These are phyloP conservation scores for Leccinum pallidistipes DNA, from an alignment of 1,284 basidiomycete genomes.

Conservation along the genomic window DNA sequence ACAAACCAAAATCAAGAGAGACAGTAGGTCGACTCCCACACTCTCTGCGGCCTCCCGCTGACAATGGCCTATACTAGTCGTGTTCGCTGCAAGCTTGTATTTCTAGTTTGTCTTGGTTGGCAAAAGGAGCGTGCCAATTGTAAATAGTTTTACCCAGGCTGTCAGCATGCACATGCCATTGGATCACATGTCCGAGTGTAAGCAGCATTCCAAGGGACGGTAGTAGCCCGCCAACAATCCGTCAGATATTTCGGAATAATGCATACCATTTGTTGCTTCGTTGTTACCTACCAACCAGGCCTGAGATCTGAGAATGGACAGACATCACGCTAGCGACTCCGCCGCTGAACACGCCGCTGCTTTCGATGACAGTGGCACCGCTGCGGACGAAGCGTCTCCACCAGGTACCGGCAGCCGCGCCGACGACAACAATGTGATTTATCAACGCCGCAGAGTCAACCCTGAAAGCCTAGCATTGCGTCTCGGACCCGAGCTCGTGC, in stretches of 20 bases:
- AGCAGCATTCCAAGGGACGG: conserved; percentile 26
- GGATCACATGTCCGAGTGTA: conserved; percentile 14
- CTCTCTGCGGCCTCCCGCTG: conserved; percentile 6
- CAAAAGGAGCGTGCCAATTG: not conserved
- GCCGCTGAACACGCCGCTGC: not conserved
- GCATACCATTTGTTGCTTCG: not conserved
- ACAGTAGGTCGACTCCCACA: conserved; percentile 62
- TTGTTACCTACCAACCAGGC: not conserved
- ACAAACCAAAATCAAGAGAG: conserved; percentile 90
- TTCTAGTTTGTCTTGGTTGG: conserved; percentile 48
- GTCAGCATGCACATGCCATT: not conserved
- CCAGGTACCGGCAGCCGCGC: conserved; percentile 15
- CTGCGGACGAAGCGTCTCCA: not conserved
- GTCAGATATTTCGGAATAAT: conserved; percentile 2
- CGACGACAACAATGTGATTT: conserved; percentile 12
- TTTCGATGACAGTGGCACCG: not conserved
- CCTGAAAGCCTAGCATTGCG: conserved; percentile 58
- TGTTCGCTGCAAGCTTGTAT: conserved; percentile 86
- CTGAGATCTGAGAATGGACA: conserved; percentile 16
- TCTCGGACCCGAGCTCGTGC: conserved; percentile 62
- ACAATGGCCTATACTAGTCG: conserved; percentile 48
- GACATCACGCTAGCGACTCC: not conserved
- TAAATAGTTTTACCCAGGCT: not conserved
- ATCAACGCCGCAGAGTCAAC: conserved; percentile 46
- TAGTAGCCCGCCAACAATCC: not conserved